Conservation (phyloP, 768 basidiomycete species). For the Tulasnella sp. region DNA sequence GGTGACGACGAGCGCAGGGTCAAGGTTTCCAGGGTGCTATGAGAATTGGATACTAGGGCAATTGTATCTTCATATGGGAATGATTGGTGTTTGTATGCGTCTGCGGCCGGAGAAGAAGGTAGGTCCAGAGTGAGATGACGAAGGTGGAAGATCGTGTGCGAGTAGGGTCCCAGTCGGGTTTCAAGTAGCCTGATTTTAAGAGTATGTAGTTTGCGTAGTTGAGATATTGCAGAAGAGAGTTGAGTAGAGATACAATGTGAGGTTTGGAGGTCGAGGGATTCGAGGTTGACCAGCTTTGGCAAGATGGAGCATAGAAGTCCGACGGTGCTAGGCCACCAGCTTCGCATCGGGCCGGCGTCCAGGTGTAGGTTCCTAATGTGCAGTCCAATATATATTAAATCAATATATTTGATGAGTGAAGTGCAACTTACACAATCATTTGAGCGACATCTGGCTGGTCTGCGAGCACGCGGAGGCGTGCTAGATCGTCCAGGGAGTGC, state of each 20-base stretch:
- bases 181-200: background rate
- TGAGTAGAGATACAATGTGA: background rate
- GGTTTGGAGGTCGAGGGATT: background rate
- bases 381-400: background rate
- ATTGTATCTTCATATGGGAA: background rate
- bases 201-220: background rate
- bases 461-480: background rate
- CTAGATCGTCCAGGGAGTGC: background rate
- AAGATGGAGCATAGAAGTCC: background rate
- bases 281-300: background rate
- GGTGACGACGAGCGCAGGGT: background rate
- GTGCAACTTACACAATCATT: slow-evolving; percentile 1
- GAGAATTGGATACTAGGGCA: background rate
- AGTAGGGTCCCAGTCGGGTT: background rate
- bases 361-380: background rate
- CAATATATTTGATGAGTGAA: background rate
- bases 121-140: background rate
- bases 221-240: background rate
- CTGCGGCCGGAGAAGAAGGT: background rate
- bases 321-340: background rate
- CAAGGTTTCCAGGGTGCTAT: slow-evolving; percentile 1
- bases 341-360: background rate
- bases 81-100: background rate
- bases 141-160: background rate
- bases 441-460: background rate